A percentile compares a stretch with the other conserved stretches of the same genome.
Evolutionary conservation across 1,284 basidiomycete species (phyloP).

Genomic region (Ustilago lituana): DNA sequence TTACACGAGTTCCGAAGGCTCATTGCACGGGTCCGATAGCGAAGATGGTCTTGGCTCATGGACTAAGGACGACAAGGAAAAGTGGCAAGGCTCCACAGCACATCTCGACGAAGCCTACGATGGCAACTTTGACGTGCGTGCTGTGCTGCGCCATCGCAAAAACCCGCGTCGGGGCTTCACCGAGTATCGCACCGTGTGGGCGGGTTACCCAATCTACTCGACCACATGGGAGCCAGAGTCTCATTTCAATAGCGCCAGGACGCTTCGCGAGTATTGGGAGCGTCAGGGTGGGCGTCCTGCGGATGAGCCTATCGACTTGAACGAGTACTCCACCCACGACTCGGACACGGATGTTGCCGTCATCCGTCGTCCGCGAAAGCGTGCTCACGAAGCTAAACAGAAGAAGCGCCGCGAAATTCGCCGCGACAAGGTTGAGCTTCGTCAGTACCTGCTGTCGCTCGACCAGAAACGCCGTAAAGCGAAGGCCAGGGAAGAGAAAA

Average conservation of each 20-base stretch:
- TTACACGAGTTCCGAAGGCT: conserved; percentile 48
- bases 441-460: conserved; percentile 21
- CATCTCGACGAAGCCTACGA: conserved; percentile 38
- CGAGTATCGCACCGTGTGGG: conserved; percentile 40
- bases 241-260: conserved; percentile 22
- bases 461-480: conserved; percentile 3
- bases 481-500: conserved; percentile 12
- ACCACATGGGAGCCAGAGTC: conserved; percentile 36
- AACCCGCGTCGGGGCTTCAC: conserved; percentile 35
- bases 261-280: conserved; percentile 36
- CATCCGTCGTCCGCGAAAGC: conserved; percentile 24
- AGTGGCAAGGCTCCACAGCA: conserved; percentile 33
- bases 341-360: conserved; percentile 42
- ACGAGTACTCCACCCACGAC: conserved; percentile 12
- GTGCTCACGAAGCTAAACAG: conserved; percentile 31
- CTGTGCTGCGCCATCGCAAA: conserved; percentile 33
- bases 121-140: conserved; percentile 24
- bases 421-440: conserved; percentile 25
- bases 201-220: conserved; percentile 39
- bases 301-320: conserved; percentile 5
- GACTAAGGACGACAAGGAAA: conserved; percentile 22
- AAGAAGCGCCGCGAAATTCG: conserved; percentile 35
- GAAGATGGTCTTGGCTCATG: conserved; percentile 33
- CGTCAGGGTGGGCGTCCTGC: conserved; percentile 35
- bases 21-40: conserved; percentile 29